Percentiles rank a stretch among this genome's conserved stretches.
Evolutionary conservation across 768 basidiomycete species (phyloP).

Genomic region (Podaxis pistillaris): DNA sequence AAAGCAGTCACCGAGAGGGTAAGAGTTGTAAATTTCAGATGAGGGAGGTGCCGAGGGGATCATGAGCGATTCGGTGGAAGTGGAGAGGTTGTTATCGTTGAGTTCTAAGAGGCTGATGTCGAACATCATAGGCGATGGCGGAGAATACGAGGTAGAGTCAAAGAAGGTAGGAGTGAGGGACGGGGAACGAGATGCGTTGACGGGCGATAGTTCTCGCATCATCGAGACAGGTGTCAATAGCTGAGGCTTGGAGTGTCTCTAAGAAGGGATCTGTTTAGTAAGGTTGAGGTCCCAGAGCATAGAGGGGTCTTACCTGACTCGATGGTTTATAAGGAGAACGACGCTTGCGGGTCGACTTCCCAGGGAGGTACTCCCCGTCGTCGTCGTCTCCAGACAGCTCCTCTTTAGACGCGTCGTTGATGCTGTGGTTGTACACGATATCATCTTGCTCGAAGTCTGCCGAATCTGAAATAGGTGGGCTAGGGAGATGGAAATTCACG

Average conservation of each 20-base stretch:
- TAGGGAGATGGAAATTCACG: not conserved
- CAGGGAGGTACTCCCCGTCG: not conserved
- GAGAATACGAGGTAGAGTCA: not conserved
- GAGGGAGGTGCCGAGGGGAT: not conserved
- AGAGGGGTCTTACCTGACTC: not conserved
- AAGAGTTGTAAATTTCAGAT: not conserved
- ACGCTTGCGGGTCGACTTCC: not conserved
- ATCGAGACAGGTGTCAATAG: not conserved
- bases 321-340: not conserved
- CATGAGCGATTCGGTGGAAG: not conserved
- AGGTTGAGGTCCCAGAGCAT: too few relatives aligned
- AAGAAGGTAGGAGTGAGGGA: not conserved
- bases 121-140: not conserved
- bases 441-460: not conserved
- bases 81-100: not conserved
- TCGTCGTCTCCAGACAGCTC: not conserved
- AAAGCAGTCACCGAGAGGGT: not conserved
- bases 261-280: not conserved
- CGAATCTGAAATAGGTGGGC: constrained; percentile 4
- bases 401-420: not conserved
- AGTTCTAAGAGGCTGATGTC: constrained; percentile 7
- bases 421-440: not conserved
- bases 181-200: not conserved
- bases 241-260: not conserved
- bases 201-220: not conserved